These are phyloP conservation scores for Aureobasidium lini DNA, from an alignment of 2,329 filamentous ascomycete species.

Conservation along the genomic window DNA sequence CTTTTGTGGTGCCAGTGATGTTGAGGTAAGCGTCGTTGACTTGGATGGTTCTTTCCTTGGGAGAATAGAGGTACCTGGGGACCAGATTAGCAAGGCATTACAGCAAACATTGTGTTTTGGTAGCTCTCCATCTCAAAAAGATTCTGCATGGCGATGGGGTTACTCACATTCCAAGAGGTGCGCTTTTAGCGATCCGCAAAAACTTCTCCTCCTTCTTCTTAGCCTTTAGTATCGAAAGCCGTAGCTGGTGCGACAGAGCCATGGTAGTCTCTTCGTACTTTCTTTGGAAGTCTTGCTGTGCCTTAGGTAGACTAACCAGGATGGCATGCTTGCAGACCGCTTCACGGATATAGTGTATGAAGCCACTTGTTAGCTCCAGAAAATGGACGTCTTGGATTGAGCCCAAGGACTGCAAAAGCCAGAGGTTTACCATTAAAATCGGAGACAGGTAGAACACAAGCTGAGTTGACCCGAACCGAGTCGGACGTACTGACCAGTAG, in stretches of 20 bases:
- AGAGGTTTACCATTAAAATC: constrained; percentile 27
- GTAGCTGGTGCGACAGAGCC: constrained; percentile 30
- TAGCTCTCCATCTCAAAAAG: too few relatives aligned
- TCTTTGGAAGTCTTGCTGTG: constrained; percentile 21
- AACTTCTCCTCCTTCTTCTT: constrained; percentile 27
- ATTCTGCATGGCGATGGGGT: constrained; percentile 13
- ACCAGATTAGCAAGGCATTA: not conserved
- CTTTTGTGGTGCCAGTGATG: constrained; percentile 23
- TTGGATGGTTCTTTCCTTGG: constrained; percentile 30
- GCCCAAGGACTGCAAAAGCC: constrained; percentile 33
- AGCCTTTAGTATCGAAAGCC: constrained; percentile 23
- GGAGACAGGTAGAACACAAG: constrained; percentile 19
- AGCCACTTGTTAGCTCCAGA: constrained; percentile 20
- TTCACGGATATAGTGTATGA: not conserved
- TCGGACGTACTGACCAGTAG: not conserved
- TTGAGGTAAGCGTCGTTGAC: constrained; percentile 35
- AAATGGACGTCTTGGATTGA: constrained; percentile 32
- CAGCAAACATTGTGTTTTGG: too few relatives aligned
- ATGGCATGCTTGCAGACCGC: constrained; percentile 27
- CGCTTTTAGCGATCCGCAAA: constrained; percentile 31
- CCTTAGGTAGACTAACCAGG: constrained; percentile 22
- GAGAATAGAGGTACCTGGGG: constrained; percentile 19
- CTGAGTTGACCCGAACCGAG: not conserved
- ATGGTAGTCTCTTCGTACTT: constrained; percentile 30
- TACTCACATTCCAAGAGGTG: constrained; percentile 35